Base-by-base conservation (phyloP, 495 filamentous ascomycete species). In the Glarea lozoyensis region DNA sequence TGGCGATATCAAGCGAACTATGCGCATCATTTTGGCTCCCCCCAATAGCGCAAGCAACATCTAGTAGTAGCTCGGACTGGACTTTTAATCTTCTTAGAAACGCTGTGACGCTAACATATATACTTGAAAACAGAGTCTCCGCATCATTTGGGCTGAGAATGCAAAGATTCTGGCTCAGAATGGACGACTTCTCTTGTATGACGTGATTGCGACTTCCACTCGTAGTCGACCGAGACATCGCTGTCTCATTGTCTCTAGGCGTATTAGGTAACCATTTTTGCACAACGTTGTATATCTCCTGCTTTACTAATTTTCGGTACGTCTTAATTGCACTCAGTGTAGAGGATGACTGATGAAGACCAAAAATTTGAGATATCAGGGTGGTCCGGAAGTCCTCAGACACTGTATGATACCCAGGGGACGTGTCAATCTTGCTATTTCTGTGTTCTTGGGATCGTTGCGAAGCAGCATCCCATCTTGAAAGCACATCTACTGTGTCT, bases 41-140 rank as follows among this genome's bases (percentile, higher is more conserved):
- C 21, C 20, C 31, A 25, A 88, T 66, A 6, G 78, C 78, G 55
- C 87, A 93, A 1, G 87, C 92, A 29, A 94, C 83, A 57, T 97
- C 90, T n/a, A 97, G 69, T n/a, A 97, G 64, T 15, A 97, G 78
- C 60, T 97, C 96, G 18, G 88, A 84, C 52, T 97, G 90, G 2
- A 86, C 83, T 33, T 82, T 79, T 11, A 96, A 62, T 54, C 90
- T 73, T 37, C 90, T 70, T 39, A 96, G 59, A 0, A 83, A 80
- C 59, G 96, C 90, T 15, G 88, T 81, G 16, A 94, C 81, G 4
- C 82, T 75, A 1, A 82, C 78, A 55, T 94, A 97, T 16, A 94
- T 79, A 23, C 73, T 79, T 12, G 78, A 67, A 7, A 94, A 70
- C 52, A 96, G 75, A 16, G 75, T 68, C 62, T 97, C 90, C 0